These are phyloP conservation scores for Geotrichum cucujoidarum DNA, from an alignment of 1,139 yeast species.

Conservation along the genomic window DNA sequence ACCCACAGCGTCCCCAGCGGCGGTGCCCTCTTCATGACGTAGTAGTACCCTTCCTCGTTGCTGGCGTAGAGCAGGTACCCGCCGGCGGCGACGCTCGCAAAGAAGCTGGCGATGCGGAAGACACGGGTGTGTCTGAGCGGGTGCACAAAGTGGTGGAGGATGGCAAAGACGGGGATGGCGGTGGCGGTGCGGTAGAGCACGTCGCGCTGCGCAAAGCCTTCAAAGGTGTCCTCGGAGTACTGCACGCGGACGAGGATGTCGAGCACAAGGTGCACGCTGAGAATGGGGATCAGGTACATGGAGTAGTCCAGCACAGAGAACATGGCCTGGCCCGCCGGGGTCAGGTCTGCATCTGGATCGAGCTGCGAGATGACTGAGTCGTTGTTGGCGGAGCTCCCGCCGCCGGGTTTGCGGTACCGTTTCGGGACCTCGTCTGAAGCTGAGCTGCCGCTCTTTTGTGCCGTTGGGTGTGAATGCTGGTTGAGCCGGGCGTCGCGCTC, in stretches of 20 bases:
- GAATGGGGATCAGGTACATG: conserved; percentile 33
- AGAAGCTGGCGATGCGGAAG: conserved; percentile 27
- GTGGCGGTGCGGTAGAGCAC: conserved; percentile 21
- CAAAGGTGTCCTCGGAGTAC: conserved; percentile 25
- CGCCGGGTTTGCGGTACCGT: conserved; percentile 13
- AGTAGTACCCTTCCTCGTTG: conserved; percentile 38
- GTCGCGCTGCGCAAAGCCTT: conserved; percentile 22
- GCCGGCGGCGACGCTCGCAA: conserved; percentile 32
- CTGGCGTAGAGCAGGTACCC: conserved; percentile 35
- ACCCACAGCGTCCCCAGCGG: conserved; percentile 41
- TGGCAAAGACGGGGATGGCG: conserved; percentile 31
- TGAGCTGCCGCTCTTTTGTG: not conserved
- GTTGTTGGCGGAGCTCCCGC: no score
- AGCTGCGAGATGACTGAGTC: not conserved
- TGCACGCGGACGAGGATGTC: conserved; percentile 36
- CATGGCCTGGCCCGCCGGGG: conserved; percentile 27
- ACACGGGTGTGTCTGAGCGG: conserved; percentile 24
- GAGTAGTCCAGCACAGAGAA: conserved; percentile 33
- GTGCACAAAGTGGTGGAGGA: conserved; percentile 29
- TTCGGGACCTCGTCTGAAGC: not conserved
- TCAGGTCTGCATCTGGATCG: conserved; percentile 27
- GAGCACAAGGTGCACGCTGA: conserved; percentile 34
- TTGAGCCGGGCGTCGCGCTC: conserved; percentile 5
- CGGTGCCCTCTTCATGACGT: conserved; percentile 40
- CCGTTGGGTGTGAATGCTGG: not conserved